These are phyloP conservation scores for Syncephalis plumigaleata DNA, from an alignment of 371 early-diverging fungal genomes.

Conservation along the genomic window DNA sequence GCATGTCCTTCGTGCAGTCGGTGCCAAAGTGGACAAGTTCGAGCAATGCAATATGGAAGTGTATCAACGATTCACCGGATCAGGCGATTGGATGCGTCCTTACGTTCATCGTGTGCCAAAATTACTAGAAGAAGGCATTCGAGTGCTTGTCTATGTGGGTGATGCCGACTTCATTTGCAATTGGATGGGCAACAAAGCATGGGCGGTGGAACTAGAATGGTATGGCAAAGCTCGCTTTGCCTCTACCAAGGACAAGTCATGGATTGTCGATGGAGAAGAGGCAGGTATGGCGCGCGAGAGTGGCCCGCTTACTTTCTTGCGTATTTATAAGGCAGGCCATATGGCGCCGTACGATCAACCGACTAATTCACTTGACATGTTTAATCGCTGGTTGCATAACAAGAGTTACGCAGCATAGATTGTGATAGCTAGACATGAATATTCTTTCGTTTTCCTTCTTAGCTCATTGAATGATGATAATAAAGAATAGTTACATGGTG, in stretches of 20 bases:
- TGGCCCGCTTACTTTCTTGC: constrained; percentile 62
- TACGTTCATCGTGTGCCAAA: constrained; percentile 53
- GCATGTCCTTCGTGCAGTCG: constrained; percentile 65
- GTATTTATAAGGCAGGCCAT: constrained; percentile 77
- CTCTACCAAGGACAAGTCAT: constrained; percentile 34
- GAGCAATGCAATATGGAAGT: constrained; percentile 69
- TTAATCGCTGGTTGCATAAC: constrained; percentile 28
- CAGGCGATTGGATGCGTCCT: constrained; percentile 75
- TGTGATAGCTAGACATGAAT: too few species aligned
- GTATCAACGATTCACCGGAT: constrained; percentile 57
- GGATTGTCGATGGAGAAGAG: constrained; percentile 21
- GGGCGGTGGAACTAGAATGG: constrained; percentile 72
- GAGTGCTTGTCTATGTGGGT: constrained; percentile 79
- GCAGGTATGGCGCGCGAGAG: constrained; percentile 59
- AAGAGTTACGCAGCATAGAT: not conserved
- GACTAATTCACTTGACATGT: constrained; percentile 29
- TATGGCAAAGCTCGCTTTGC: constrained; percentile 44
- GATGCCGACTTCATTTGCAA: constrained; percentile 76
- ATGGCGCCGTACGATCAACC: constrained; percentile 64
- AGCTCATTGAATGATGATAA: too few species aligned
- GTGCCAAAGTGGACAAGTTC: constrained; percentile 39
- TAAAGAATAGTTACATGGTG: too few species aligned
- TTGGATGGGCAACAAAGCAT: constrained; percentile 91
- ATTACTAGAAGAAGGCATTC: constrained; percentile 60
- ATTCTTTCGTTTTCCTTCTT: too few species aligned